Evolutionary conservation across 2,329 filamentous ascomycete species (phyloP), one percentile per base, ranked within the genome.

Genomic region (Dactylellina drechsleri): DNA sequence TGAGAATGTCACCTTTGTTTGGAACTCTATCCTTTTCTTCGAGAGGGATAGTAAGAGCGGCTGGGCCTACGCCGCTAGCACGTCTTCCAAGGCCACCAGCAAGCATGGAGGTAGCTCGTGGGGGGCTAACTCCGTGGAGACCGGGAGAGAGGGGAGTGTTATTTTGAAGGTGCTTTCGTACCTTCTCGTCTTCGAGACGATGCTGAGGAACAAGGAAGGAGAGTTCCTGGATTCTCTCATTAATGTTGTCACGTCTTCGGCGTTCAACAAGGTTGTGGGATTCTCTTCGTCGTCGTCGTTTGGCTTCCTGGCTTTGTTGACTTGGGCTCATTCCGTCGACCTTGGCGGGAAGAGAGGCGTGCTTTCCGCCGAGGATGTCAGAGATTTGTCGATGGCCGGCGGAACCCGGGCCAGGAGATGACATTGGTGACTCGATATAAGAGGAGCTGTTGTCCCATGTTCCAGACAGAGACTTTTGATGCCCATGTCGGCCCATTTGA

Each of bases 21-120:
- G 95, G 95, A 0, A 95, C 95, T 81, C 98, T 98, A 83, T 99
- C 95, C 82, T 98, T 98, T 78, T 98, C 95, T 79, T 99, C 95
- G 41, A 96, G 87, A 0, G 95, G 94, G 31, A 98, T 86, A 13
- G 93, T 93, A 77, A 94, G 94, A 5, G 89, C 86, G 5, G 82
- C 83, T 26, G 74, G 26, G 54, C 71, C 71, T n/a, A 85, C 85
- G 61, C 90, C 88, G 36, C 90, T 88, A 31, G 93, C 93, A 77
- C 93, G 89, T 77, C 93, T 88, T 47, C 92, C 93, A 77, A 90
- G 91, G 23, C 92, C 92, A 15, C 92, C 93, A 60, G 93, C 93
- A 66, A 97, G 87, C 50, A 95, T 88, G 0, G 93, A 97, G 0
- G 93, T 97, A 23, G 93, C 93, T 56, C 88, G 87, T n/a, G 91